Evolutionary conservation across 2,329 filamentous ascomycete genomes (phyloP).

Genomic region (Coniochaeta sp.): DNA sequence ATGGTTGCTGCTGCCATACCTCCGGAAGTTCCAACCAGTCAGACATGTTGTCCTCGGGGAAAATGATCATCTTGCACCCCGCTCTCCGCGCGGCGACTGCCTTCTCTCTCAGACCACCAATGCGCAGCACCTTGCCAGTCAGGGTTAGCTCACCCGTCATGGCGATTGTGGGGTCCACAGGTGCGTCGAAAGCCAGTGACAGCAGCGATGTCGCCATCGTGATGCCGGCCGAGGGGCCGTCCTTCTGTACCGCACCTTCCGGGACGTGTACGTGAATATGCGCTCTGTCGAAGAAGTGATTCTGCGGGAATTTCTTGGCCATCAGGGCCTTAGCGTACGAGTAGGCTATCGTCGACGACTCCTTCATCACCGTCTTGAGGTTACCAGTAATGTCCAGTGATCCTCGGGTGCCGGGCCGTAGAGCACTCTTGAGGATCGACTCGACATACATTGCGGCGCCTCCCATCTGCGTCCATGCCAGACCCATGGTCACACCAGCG

Average conservation of each 20-base stretch:
- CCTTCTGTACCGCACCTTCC: slow-evolving; percentile 92
- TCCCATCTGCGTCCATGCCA: slow-evolving; percentile 97
- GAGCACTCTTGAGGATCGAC: slow-evolving; percentile 81
- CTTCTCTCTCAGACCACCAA: slow-evolving; percentile 92
- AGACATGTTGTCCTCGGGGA: slow-evolving; percentile 89
- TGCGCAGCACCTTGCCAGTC: slow-evolving; percentile 91
- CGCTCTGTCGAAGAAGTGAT: slow-evolving; percentile 93
- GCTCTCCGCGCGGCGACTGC: slow-evolving; percentile 90
- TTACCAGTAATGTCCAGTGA: slow-evolving; percentile 90
- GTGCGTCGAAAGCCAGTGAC: slow-evolving; percentile 71
- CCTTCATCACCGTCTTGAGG: slow-evolving; percentile 95
- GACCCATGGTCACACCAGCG: slow-evolving; percentile 91
- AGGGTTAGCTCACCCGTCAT: slow-evolving; percentile 98
- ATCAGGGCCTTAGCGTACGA: slow-evolving; percentile 89
- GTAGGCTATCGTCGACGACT: slow-evolving; percentile 91
- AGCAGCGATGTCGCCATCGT: slow-evolving; percentile 96
- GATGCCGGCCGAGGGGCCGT: slow-evolving; percentile 87
- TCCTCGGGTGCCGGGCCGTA: slow-evolving; percentile 66
- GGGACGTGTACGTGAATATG: slow-evolving; percentile 94
- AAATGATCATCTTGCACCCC: slow-evolving; percentile 88
- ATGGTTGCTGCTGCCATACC: slow-evolving; percentile 46
- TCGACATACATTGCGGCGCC: slow-evolving; percentile 96
- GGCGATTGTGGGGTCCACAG: slow-evolving; percentile 78
- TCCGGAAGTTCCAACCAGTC: slow-evolving; percentile 97
- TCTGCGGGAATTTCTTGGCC: slow-evolving; percentile 77